Conservation (phyloP, 140 eudicot genomes). For the Bidens hawaiensis region DNA sequence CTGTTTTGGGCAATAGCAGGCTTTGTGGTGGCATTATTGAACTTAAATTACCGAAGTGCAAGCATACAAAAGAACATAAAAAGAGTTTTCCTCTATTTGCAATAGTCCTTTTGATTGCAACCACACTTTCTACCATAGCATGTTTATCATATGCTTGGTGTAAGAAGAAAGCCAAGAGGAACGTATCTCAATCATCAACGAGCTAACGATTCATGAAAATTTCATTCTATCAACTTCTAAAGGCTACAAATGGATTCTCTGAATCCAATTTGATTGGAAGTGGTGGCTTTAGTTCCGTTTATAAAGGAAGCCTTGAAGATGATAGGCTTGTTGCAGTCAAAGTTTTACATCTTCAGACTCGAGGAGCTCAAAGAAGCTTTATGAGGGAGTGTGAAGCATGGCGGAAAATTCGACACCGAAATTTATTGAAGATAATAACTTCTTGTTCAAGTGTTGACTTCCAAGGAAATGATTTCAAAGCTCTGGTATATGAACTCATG, state of each 20-base stretch:
- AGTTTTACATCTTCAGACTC: slow-evolving; percentile 13
- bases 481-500: slow-evolving; percentile 32
- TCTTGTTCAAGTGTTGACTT: slow-evolving; percentile 28
- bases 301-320: slow-evolving; percentile 17
- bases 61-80: background rate
- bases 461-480: slow-evolving; percentile 37
- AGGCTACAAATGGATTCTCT: slow-evolving; percentile 34
- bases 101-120: background rate
- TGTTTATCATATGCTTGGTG: background rate
- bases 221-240: slow-evolving; percentile 12
- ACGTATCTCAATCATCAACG: background rate
- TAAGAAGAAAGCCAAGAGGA: background rate
- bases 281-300: slow-evolving; percentile 28
- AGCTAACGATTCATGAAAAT: slow-evolving; percentile 2
- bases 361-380: slow-evolving; percentile 28
- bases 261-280: slow-evolving; percentile 20
- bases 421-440: slow-evolving; percentile 20
- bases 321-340: slow-evolving; percentile 22
- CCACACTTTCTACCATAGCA: background rate
- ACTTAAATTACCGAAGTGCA: slow-evolving; percentile 18
- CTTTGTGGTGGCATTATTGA: slow-evolving; percentile 31
- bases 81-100: background rate
- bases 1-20: slow-evolving; percentile 11
- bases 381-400: slow-evolving; percentile 29
- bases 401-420: slow-evolving; percentile 11